Percentiles rank a stretch among this genome's conserved stretches.
These are phyloP conservation scores for Diaporthe helianthi DNA, from an alignment of 2,329 filamentous ascomycete genomes.

Conservation along the genomic window DNA sequence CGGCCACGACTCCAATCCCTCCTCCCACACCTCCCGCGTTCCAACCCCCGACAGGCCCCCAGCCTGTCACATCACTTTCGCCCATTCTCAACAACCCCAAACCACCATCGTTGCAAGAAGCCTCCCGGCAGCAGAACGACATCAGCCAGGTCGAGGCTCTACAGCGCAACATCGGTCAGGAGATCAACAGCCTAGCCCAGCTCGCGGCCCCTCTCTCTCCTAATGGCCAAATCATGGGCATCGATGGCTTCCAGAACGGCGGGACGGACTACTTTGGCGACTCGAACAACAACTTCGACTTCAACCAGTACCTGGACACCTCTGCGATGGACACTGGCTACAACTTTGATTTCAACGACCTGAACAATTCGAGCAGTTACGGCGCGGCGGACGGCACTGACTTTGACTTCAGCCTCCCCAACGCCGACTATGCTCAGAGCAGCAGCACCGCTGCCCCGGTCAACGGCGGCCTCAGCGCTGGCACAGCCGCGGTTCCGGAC, in stretches of 20 bases:
- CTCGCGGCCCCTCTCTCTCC: slow-evolving; percentile 25
- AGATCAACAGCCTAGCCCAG: slow-evolving; percentile 41
- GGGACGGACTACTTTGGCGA: slow-evolving; percentile 44
- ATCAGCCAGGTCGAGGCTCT: slow-evolving; percentile 72
- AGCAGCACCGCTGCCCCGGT: not conserved
- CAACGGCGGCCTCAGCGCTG: slow-evolving; percentile 30
- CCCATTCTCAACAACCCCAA: slow-evolving; percentile 57
- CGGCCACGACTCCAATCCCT: slow-evolving; percentile 42
- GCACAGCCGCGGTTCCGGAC: slow-evolving; percentile 41
- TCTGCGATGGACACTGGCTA: slow-evolving; percentile 47
- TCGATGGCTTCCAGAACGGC: slow-evolving; percentile 3
- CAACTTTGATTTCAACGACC: slow-evolving; percentile 27
- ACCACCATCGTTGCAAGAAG: slow-evolving; percentile 13
- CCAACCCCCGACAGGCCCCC: slow-evolving; percentile 53
- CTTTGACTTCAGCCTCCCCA: slow-evolving; percentile 31
- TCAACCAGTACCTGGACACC: slow-evolving; percentile 57
- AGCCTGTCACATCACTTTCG: slow-evolving; percentile 71
- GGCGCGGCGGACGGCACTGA: slow-evolving; percentile 37
- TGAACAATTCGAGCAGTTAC: slow-evolving; percentile 40
- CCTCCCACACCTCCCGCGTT: slow-evolving; percentile 54
- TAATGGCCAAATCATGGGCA: slow-evolving; percentile 27
- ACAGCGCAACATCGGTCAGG: slow-evolving; percentile 39
- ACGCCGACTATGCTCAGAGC: not conserved
- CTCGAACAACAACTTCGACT: slow-evolving; percentile 49
- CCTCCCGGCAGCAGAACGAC: slow-evolving; percentile 57